These are phyloP conservation scores for Dendryphion nanum DNA, from an alignment of 2,329 filamentous ascomycete genomes.

Conservation along the genomic window DNA sequence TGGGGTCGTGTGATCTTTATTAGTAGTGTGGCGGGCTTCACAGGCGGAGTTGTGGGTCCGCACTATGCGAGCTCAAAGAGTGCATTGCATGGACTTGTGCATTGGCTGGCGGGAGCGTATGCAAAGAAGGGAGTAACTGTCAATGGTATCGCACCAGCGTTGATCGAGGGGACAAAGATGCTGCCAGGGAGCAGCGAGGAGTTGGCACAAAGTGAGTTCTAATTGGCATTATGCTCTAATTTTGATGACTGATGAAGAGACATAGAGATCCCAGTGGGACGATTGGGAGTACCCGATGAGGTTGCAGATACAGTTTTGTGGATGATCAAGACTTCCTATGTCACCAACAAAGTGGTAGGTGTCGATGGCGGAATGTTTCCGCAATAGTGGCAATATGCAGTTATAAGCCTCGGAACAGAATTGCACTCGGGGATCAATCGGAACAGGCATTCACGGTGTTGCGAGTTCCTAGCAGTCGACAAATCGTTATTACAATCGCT, in stretches of 20 bases:
- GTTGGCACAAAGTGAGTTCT: constrained; percentile 31
- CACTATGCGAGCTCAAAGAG: constrained; percentile 44
- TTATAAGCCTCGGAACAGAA: too few species aligned
- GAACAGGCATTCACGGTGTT: too few species aligned
- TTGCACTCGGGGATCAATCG: too few species aligned
- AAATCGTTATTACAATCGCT: too few species aligned
- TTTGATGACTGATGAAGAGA: constrained; percentile 3
- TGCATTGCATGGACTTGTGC: constrained; percentile 47
- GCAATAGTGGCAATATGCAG: too few species aligned
- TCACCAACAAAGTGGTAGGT: constrained; percentile 44
- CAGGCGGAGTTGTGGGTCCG: constrained; percentile 41
- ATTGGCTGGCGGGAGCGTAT: constrained; percentile 46
- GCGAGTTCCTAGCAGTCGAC: too few species aligned
- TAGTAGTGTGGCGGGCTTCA: constrained; percentile 40
- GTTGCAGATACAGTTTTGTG: constrained; percentile 49
- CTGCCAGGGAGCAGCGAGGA: constrained; percentile 38
- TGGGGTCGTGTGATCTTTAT: constrained; percentile 42
- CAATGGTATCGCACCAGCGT: constrained; percentile 49
- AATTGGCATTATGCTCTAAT: neutral
- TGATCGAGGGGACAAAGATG: constrained; percentile 49
- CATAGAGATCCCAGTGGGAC: constrained; percentile 45
- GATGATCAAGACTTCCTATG: constrained; percentile 48
- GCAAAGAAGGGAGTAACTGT: constrained; percentile 47
- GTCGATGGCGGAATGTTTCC: constrained; percentile 25
- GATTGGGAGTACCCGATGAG: constrained; percentile 46